Percentiles rank a stretch among this genome's conserved stretches.
phyloP scores from a whole-genome alignment of 2,329 filamentous ascomycete genomes.

The Cercospora citrullina region DNA sequence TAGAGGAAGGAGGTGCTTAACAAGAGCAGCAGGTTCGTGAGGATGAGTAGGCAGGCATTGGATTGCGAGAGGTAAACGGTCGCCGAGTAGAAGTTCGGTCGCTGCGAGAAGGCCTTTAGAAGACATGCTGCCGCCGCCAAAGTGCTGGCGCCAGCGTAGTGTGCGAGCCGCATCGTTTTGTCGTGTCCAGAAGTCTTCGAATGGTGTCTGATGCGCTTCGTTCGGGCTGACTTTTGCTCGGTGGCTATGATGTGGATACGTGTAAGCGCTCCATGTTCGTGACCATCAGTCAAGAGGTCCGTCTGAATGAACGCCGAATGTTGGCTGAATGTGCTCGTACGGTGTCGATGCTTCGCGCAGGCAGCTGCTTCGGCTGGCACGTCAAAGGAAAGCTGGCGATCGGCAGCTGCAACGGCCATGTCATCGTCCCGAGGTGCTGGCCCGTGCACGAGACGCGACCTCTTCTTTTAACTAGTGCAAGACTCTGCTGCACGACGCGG shows the following conservation, averaged over 20 bases:
- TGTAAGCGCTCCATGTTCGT: constrained; percentile 21
- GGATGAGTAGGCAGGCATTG: constrained; percentile 90
- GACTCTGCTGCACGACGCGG: not conserved
- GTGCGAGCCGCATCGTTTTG: constrained; percentile 34
- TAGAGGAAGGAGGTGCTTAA: constrained; percentile 79
- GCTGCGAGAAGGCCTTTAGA: constrained; percentile 87
- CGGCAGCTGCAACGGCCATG: constrained; percentile 4
- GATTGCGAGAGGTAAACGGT: constrained; percentile 96
- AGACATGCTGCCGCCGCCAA: constrained; percentile 81
- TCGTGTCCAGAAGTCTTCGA: not conserved
- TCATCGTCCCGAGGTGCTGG: not conserved
- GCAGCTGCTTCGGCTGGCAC: not conserved
- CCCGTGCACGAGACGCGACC: not conserved
- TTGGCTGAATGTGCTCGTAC: not conserved
- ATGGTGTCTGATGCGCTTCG: not conserved
- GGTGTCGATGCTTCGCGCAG: not conserved
- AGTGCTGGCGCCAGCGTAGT: constrained; percentile 60
- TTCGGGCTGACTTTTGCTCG: not conserved
- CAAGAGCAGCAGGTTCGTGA: constrained; percentile 87
- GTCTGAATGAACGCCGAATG: not conserved
- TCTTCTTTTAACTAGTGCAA: not conserved
- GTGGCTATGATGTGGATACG: not conserved
- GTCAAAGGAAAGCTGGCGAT: constrained; percentile 14
- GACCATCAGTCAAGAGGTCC: constrained; percentile 35
- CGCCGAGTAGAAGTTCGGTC: constrained; percentile 97